A percentile compares a stretch with the other conserved stretches of the same genome.
Conservation (phyloP, 2,329 filamentous ascomycete genomes). For the Aulographum hederae region DNA sequence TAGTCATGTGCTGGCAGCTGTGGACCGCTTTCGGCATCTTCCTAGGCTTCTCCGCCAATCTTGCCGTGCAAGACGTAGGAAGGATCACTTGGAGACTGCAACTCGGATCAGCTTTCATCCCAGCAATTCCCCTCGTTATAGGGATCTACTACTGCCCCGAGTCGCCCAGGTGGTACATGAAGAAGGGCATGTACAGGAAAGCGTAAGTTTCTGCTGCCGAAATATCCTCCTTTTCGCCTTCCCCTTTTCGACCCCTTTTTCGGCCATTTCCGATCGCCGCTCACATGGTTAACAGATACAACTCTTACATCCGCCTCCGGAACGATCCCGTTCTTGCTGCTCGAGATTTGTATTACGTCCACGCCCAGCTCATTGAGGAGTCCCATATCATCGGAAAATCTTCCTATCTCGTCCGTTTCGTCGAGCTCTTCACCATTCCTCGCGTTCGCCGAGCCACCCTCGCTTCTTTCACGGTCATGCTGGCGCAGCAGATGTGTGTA, state of each 20-base stretch:
- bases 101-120: constrained; percentile 20
- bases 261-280: too few relatives aligned
- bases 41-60: constrained; percentile 21
- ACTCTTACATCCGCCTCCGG: constrained; percentile 10
- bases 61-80: constrained; percentile 18
- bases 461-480: constrained; percentile 66
- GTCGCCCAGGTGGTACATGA: constrained; percentile 7
- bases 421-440: constrained; percentile 49
- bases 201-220: too few relatives aligned
- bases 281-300: too few relatives aligned
- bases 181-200: neutral
- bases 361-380: constrained; percentile 18
- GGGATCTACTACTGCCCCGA: constrained; percentile 24
- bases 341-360: constrained; percentile 23
- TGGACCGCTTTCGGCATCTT: constrained; percentile 24
- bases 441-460: constrained; percentile 54
- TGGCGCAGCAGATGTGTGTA: constrained; percentile 43
- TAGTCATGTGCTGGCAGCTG: constrained; percentile 29
- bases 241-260: too few relatives aligned
- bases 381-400: constrained; percentile 14
- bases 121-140: constrained; percentile 18
- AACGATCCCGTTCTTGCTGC: constrained; percentile 22
- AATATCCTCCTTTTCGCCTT: too few relatives aligned
- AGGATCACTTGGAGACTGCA: constrained; percentile 20
- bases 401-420: constrained; percentile 19